These are phyloP conservation scores for Bothriochloa decipiens DNA, from an alignment of 176 grass and related monocot species.

Conservation along the genomic window DNA sequence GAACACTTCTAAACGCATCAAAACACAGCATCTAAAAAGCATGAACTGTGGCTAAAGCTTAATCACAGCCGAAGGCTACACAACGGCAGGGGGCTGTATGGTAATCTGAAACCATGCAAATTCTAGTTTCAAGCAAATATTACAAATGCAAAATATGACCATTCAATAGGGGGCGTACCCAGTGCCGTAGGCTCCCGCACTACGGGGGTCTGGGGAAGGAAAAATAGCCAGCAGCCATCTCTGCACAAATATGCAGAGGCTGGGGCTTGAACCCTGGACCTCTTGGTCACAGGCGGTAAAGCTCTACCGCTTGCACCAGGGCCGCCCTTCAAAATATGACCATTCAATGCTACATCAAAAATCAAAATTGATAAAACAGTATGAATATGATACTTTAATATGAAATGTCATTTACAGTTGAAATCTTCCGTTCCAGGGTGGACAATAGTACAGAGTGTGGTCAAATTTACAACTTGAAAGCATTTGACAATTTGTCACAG, in stretches of 20 bases:
- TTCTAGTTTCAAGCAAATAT: background rate
- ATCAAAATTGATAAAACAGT: background rate
- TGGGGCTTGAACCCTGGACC: no score
- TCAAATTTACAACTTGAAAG: constrained; percentile 6
- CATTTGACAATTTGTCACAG: background rate
- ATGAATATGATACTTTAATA: background rate
- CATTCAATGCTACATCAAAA: constrained; percentile 6
- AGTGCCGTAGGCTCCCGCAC: no score
- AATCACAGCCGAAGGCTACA: constrained; percentile 21
- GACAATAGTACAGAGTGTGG: constrained; percentile 1
- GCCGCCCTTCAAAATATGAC: background rate
- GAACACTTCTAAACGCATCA: constrained; percentile 2
- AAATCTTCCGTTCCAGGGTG: background rate
- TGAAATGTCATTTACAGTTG: constrained; percentile 4
- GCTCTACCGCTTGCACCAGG: no score
- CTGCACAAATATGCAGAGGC: no score
- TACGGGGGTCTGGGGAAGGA: no score
- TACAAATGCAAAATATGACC: constrained; percentile 11
- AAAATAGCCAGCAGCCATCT: no score
- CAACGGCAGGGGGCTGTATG: background rate
- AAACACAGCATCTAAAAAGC: background rate
- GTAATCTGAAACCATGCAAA: background rate
- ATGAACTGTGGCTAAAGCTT: background rate
- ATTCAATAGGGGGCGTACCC: no score
- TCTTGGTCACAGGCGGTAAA: no score